Evolutionary conservation across 805 yeast genomes (phyloP).

Genomic region (Jamesozyma spencerorum): DNA sequence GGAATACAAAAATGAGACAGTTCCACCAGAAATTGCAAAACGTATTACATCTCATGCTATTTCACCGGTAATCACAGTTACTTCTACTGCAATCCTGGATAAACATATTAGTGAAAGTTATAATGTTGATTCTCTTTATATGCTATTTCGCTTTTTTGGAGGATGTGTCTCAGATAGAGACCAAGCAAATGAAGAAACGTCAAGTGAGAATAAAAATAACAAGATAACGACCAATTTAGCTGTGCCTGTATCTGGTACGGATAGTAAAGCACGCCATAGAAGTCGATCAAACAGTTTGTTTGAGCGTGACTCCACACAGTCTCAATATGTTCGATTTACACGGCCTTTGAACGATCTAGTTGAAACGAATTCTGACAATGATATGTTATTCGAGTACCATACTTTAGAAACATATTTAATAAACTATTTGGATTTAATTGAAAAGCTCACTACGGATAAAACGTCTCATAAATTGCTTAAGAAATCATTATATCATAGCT

Average conservation of each 20-base stretch:
- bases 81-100: slow-evolving; percentile 24
- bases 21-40: slow-evolving; percentile 27
- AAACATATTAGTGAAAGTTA: slow-evolving; percentile 20
- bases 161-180: slow-evolving; percentile 30
- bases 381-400: slow-evolving; percentile 28
- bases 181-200: slow-evolving; percentile 19
- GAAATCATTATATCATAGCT: slow-evolving; percentile 45
- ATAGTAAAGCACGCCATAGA: slow-evolving; percentile 9
- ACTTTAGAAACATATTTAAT: slow-evolving; percentile 32
- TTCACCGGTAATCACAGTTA: slow-evolving; percentile 28
- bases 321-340: slow-evolving; percentile 43
- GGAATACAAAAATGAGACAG: slow-evolving; percentile 19
- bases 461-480: slow-evolving; percentile 29
- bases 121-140: slow-evolving; percentile 24
- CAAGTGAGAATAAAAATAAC: background rate
- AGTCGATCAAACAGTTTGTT: slow-evolving; percentile 27
- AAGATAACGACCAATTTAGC: background rate
- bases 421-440: slow-evolving; percentile 26
- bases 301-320: slow-evolving; percentile 26
- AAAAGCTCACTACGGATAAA: slow-evolving; percentile 18
- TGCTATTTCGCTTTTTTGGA: slow-evolving; percentile 26
- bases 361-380: slow-evolving; percentile 20
- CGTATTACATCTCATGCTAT: slow-evolving; percentile 27
- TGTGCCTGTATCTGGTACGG: background rate
- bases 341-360: slow-evolving; percentile 32